These are phyloP conservation scores for Fusarium tjaetaba DNA, from an alignment of 2,329 filamentous ascomycete genomes.

Conservation along the genomic window DNA sequence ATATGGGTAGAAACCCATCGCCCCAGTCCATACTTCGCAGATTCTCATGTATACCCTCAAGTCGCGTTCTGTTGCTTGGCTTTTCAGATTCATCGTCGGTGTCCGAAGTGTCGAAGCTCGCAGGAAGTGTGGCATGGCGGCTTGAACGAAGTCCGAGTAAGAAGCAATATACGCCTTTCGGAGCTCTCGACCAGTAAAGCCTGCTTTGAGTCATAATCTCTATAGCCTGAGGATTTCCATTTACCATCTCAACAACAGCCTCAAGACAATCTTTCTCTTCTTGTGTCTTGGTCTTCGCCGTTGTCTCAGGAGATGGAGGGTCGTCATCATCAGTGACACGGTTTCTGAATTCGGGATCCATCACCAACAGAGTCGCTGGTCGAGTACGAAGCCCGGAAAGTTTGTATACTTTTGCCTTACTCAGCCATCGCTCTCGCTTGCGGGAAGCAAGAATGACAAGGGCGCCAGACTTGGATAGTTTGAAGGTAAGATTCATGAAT, in stretches of 20 bases:
- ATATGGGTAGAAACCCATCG: neutral
- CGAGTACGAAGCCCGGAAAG: neutral
- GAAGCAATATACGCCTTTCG: neutral
- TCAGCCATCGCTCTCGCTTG: neutral
- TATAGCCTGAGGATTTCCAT: neutral
- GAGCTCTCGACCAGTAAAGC: neutral
- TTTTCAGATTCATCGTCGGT: neutral
- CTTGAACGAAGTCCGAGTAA: neutral
- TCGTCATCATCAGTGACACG: neutral
- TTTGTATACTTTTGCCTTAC: neutral
- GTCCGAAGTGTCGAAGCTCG: neutral
- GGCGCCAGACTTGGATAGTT: neutral
- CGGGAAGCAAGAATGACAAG: neutral
- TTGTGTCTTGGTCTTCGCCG: neutral
- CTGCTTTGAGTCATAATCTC: neutral
- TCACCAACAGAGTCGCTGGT: neutral
- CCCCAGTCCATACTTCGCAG: neutral
- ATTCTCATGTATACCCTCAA: neutral
- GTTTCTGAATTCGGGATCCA: neutral
- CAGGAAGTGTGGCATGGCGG: rapidly evolving
- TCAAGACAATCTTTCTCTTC: neutral
- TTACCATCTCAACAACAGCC: neutral
- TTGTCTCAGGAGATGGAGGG: neutral
- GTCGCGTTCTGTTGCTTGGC: neutral
- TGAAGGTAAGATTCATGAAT: neutral